Percentiles rank a stretch among this genome's conserved stretches.
Evolutionary conservation across 192 early-diverging fungal genomes (phyloP).

Genomic region (Spizellomyces sp.): DNA sequence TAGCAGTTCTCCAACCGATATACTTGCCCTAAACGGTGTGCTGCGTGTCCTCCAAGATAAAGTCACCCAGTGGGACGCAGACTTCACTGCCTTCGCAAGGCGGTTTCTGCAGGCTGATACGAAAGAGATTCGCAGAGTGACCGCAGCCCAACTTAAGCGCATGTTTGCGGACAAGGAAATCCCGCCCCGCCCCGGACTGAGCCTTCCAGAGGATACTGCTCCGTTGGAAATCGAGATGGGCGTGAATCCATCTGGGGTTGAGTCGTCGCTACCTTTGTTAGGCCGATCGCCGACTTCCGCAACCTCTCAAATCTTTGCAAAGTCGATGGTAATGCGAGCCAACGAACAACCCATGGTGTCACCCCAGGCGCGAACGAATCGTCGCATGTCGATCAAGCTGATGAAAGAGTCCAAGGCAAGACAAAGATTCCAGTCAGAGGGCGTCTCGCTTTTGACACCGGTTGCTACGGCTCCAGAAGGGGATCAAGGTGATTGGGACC

Average conservation of each 20-base stretch:
- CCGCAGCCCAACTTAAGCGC: conserved; percentile 61
- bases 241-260: conserved; percentile 12
- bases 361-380: conserved; percentile 40
- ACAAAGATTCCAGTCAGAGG: too few relatives aligned
- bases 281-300: conserved; percentile 46
- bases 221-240: conserved; percentile 33
- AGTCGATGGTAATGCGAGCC: conserved; percentile 12
- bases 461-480: too few relatives aligned
- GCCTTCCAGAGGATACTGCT: conserved; percentile 24
- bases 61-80: conserved; percentile 80
- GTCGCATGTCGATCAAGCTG: conserved; percentile 54
- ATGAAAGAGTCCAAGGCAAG: conserved; percentile 29
- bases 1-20: conserved; percentile 76
- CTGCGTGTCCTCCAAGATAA: conserved; percentile 76
- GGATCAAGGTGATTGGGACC: too few relatives aligned
- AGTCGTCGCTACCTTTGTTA: conserved; percentile 45
- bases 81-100: conserved; percentile 78
- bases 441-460: too few relatives aligned
- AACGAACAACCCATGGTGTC: conserved; percentile 38
- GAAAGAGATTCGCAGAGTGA: conserved; percentile 68
- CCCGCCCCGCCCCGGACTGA: not conserved
- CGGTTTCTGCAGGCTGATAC: conserved; percentile 79
- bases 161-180: conserved; percentile 63
- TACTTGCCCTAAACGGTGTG: conserved; percentile 77
- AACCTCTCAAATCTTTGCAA: conserved; percentile 21